These are phyloP conservation scores for Fusarium albosuccineum DNA, from an alignment of 2,329 filamentous ascomycete species.

Conservation along the genomic window DNA sequence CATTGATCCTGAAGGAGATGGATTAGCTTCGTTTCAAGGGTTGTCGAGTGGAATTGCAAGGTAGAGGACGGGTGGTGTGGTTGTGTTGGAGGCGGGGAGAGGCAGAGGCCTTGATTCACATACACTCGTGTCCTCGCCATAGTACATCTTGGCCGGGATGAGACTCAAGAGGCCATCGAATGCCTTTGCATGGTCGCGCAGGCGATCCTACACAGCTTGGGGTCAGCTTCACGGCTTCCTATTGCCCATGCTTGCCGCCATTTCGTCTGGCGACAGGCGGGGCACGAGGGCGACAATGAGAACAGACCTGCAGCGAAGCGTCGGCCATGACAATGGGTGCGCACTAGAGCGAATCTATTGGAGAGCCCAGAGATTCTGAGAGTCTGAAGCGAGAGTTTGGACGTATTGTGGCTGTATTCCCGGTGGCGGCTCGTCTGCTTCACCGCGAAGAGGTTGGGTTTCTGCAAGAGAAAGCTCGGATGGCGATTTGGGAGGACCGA, in stretches of 20 bases:
- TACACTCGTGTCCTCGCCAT: constrained; percentile 87
- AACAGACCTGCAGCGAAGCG: constrained; percentile 62
- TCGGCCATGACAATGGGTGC: constrained; percentile 55
- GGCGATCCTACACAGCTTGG: constrained; percentile 61
- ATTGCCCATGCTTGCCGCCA: constrained; percentile 18
- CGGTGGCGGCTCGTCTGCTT: constrained; percentile 11
- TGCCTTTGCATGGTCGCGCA: constrained; percentile 74
- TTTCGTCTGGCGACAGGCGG: constrained; percentile 40
- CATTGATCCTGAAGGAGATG: constrained; percentile 80
- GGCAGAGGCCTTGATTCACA: constrained; percentile 53
- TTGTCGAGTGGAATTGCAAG: not conserved
- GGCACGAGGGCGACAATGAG: constrained; percentile 41
- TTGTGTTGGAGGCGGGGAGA: constrained; percentile 16
- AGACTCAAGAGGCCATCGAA: constrained; percentile 90
- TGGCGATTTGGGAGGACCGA: constrained; percentile 26
- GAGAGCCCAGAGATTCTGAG: not conserved
- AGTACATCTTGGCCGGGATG: constrained; percentile 92
- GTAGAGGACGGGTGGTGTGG: constrained; percentile 9
- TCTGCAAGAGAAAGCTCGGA: no score
- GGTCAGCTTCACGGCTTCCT: constrained; percentile 39
- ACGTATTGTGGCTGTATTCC: not conserved
- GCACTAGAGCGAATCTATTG: not conserved
- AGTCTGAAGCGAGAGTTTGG: not conserved
- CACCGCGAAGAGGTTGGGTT: constrained; percentile 35
- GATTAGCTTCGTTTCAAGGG: constrained; percentile 30